These are phyloP conservation scores for Ceratobasidium papillatum DNA, from an alignment of 1,284 basidiomycete species.

Conservation along the genomic window DNA sequence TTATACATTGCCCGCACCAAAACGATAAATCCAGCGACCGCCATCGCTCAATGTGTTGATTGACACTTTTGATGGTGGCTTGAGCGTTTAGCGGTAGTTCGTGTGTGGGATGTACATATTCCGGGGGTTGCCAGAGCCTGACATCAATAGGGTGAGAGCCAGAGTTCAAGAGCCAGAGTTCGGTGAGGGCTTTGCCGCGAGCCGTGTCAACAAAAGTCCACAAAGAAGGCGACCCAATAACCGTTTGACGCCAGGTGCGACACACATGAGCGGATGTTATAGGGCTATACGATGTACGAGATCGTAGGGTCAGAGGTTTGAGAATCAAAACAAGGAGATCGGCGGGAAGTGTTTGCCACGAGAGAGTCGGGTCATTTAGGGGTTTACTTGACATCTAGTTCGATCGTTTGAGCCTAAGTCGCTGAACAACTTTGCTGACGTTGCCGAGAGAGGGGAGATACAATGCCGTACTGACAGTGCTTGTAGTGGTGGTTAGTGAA, in stretches of 20 bases:
- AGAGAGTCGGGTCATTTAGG: background rate
- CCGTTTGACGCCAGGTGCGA: background rate
- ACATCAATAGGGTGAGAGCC: background rate
- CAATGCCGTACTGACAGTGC: no score
- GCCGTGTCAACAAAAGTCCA: background rate
- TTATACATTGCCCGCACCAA: background rate
- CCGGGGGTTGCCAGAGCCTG: background rate
- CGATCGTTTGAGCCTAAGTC: background rate
- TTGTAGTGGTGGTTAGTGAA: no score
- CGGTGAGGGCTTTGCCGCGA: background rate
- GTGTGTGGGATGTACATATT: background rate
- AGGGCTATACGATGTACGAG: background rate
- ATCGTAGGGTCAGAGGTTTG: background rate
- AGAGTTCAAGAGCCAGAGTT: background rate
- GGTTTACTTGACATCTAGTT: no score
- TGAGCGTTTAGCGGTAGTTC: background rate
- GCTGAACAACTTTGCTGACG: no score
- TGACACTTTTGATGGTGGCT: background rate
- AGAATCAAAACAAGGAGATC: background rate
- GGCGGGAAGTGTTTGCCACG: background rate
- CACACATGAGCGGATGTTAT: background rate
- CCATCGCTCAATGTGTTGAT: background rate
- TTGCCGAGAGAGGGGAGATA: no score
- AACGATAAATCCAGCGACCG: background rate
- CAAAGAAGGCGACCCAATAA: background rate